Conservation (phyloP, 768 basidiomycete genomes). For the Boletus huronensis region DNA sequence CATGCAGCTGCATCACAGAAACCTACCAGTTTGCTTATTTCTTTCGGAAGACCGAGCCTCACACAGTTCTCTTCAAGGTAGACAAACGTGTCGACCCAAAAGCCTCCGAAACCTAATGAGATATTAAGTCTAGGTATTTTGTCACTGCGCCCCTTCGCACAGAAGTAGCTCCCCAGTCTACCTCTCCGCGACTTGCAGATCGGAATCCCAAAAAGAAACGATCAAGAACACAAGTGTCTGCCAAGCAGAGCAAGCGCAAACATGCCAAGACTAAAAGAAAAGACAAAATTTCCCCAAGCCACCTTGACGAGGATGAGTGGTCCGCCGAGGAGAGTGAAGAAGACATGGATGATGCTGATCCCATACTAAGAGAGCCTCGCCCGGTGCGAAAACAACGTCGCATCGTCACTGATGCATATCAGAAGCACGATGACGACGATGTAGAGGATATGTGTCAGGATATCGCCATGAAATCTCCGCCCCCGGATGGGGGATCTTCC, state of each 20-base stretch:
- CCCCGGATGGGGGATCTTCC: neutral
- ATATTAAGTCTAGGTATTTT: conserved; percentile 41
- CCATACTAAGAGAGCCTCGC: conserved; percentile 15
- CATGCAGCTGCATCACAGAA: conserved; percentile 42
- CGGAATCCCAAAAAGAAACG: conserved; percentile 17
- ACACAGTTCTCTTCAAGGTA: conserved; percentile 81
- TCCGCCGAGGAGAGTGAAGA: conserved; percentile 19
- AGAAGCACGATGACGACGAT: conserved; percentile 24
- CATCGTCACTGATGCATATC: conserved; percentile 23
- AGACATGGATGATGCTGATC: conserved; percentile 10
- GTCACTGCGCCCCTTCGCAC: conserved; percentile 28
- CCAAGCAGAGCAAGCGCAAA: conserved; percentile 23
- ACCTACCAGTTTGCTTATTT: conserved; percentile 92
- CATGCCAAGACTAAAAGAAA: conserved; percentile 42
- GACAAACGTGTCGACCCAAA: neutral
- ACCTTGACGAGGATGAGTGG: conserved; percentile 26
- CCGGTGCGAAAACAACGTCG: conserved; percentile 34
- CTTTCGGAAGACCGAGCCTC: conserved; percentile 75
- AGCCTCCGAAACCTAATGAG: neutral
- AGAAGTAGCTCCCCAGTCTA: conserved; percentile 19
- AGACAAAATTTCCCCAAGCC: conserved; percentile 25
- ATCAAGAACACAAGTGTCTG: conserved; percentile 12
- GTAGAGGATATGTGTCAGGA: conserved; percentile 8
- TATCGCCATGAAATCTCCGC: conserved; percentile 14
- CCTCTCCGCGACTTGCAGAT: neutral